Evolutionary conservation across 2,329 filamentous ascomycete species (phyloP), one percentile per base, ranked within the genome.

Genomic region (Penicillium sp.): DNA sequence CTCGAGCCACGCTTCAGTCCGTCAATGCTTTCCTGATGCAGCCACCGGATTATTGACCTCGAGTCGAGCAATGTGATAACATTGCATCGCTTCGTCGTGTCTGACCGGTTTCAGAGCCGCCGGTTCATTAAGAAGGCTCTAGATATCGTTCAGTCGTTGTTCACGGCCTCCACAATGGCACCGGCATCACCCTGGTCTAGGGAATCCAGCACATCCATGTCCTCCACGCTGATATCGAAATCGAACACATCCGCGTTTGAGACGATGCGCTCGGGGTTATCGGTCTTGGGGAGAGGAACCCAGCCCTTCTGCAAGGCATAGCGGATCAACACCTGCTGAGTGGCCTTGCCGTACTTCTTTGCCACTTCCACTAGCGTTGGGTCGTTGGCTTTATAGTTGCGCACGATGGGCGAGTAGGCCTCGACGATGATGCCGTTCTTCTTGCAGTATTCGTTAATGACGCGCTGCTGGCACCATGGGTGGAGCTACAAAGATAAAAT

Each of bases 21-120:
- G 88, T 97, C 5, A 97, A 97, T 72, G 89, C 89, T 51, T 96
- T 90, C 66, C 75, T 97, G 47, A 93, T 97, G 85, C 71, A 75
- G 59, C 65, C 68, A 47, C 71, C 70, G 34, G 64, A 69, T 62
- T 69, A 70, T 60, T 70, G 58, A 68, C 23, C 40, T n/a, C 5
- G 23, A 23, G 5, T n/a, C 19, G 14, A 32, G n/a, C 29, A 14
- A 56, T 14, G 41, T 32, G 26, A 18, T 39, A 47, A 43, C 34
- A 56, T 57, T 44, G 19, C 34, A 23, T 51, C 27, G 30, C 48
- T 41, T 45, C 49, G 52, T 39, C n/a, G 39, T 32, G 29, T 44
- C 41, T 45, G 57, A 41, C 46, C 58, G 34, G 55, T n/a, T 32
- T 35, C 34, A n/a, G 42, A 51, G 53, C 2, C 51, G 45, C 35